Percentiles rank a stretch among this genome's conserved stretches.
These are phyloP conservation scores for Penicillium manginii DNA, from an alignment of 495 filamentous ascomycete species.

Conservation along the genomic window DNA sequence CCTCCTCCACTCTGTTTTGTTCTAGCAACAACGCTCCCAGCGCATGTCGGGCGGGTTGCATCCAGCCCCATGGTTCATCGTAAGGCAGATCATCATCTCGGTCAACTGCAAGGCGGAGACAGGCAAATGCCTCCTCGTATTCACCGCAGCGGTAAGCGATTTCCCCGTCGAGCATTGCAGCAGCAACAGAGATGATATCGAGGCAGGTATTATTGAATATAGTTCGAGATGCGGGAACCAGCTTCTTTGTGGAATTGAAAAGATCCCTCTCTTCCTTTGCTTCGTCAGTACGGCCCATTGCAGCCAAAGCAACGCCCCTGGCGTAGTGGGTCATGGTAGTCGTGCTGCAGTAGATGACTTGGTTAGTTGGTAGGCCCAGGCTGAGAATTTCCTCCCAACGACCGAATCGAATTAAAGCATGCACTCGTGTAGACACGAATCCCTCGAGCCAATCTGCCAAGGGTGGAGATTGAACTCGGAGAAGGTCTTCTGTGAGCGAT, in stretches of 20 bases:
- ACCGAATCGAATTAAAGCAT: conserved; percentile 69
- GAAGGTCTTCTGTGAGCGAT: conserved; percentile 60
- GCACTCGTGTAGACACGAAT: conserved; percentile 63
- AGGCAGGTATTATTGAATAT: conserved; percentile 67
- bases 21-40: conserved; percentile 66
- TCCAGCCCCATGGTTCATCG: conserved; percentile 73
- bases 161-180: conserved; percentile 70
- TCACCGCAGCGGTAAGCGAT: conserved; percentile 65
- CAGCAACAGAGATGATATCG: conserved; percentile 61
- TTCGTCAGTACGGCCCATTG: conserved; percentile 47
- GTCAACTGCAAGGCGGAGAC: conserved; percentile 55
- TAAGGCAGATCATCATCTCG: conserved; percentile 62
- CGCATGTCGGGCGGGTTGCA: conserved; percentile 69
- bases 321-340: conserved; percentile 68
- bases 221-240: conserved; percentile 56
- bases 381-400: conserved; percentile 61
- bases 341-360: conserved; percentile 61
- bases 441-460: conserved; percentile 76
- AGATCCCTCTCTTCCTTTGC: conserved; percentile 48
- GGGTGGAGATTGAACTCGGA: conserved; percentile 64
- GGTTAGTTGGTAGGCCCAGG: conserved; percentile 53
- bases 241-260: conserved; percentile 49
- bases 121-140: conserved; percentile 55
- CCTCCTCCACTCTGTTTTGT: conserved; percentile 59
- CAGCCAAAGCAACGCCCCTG: conserved; percentile 65